Base-by-base conservation (phyloP, 1,284 basidiomycete species). In the Cystobasidium slooffiae region DNA sequence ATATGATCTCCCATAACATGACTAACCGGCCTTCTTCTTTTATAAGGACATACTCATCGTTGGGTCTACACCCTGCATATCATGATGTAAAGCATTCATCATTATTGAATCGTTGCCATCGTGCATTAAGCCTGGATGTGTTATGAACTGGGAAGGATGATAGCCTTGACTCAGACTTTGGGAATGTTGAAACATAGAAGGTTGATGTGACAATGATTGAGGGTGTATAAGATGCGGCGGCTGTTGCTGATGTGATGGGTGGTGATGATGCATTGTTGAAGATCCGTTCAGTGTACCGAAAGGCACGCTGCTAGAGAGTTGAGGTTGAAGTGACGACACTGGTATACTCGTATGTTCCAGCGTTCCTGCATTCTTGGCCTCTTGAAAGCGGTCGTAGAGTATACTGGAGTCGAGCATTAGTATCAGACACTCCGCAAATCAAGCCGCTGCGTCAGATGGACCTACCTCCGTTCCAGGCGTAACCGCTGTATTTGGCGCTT, bases 381-480 rank as follows among this genome's bases (percentile, higher is more conserved):
- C 68, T 37, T 61, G 68, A 37, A 63, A 72, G 14, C 59, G 69
- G n/a, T 72, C 69, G 18, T 72, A 63, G 9, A 72, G 51, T 9
- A 72, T 72, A 22, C 69, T 72, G 37, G 39, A 16, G 37, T 18
- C 10, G 37, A 59, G 16, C 41, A 1, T n/a, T 49, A 14, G 46
- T 6, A 31, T 53, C 12, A 20, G 52, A 3, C 24, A 14, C 0
- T 12, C 14, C 39, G 2, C 49, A n/a, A 61, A 6, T 22, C 1
- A 6, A 9, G 37, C 41, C n/a, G 8, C n/a, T 49, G 18, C 18
- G 5, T n/a, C 8, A 6, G 8, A 6, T 62, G 59, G 75, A 88
- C 91, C 85, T 80, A 94, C 92, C 92, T 91, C 84, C 93, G 86
- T 82, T 95, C 93, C 74, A 95, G 85, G 81, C 92, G 90, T 87